Percentiles rank a stretch among this genome's conserved stretches.
Evolutionary conservation across 2,329 filamentous ascomycete species (phyloP).

Genomic region (Trichoderma cornu-damae): DNA sequence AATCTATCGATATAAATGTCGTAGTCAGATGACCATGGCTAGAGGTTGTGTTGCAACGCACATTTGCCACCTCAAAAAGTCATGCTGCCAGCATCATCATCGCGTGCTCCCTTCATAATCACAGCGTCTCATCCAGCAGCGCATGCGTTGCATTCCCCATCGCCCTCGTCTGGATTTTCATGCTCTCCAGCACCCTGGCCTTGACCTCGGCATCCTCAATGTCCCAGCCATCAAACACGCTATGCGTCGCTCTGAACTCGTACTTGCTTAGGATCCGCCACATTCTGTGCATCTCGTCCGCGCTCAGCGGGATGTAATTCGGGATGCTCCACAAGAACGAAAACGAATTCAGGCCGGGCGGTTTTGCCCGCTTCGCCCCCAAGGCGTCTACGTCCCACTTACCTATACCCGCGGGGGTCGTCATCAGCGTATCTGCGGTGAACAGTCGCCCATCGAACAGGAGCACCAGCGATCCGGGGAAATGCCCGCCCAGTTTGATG

Average conservation of each 20-base stretch:
- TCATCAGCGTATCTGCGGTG: conserved; percentile 71
- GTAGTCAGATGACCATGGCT: neutral
- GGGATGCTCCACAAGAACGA: conserved; percentile 74
- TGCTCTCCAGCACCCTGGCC: conserved; percentile 64
- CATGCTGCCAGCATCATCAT: neutral
- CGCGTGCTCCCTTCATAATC: neutral
- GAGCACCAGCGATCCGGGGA: conserved; percentile 66
- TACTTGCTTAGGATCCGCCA: conserved; percentile 61
- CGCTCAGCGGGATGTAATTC: conserved; percentile 66
- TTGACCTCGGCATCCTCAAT: conserved; percentile 55
- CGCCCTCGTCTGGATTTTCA: conserved; percentile 62
- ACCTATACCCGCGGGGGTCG: conserved; percentile 54
- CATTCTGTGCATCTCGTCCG: conserved; percentile 59
- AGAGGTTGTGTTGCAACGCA: neutral
- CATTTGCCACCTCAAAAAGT: neutral
- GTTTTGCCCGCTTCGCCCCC: conserved; percentile 34
- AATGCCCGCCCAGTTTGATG: conserved; percentile 73
- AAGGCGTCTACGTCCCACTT: conserved; percentile 41
- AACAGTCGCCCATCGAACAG: conserved; percentile 59
- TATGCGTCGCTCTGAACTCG: conserved; percentile 62
- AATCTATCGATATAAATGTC: neutral
- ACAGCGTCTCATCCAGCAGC: conserved; percentile 32
- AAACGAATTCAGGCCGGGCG: conserved; percentile 49
- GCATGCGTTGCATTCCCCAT: conserved; percentile 44
- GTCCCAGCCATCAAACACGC: conserved; percentile 60